These are phyloP conservation scores for Primulina eburnea DNA, from an alignment of 257 asterid species.

Conservation along the genomic window DNA sequence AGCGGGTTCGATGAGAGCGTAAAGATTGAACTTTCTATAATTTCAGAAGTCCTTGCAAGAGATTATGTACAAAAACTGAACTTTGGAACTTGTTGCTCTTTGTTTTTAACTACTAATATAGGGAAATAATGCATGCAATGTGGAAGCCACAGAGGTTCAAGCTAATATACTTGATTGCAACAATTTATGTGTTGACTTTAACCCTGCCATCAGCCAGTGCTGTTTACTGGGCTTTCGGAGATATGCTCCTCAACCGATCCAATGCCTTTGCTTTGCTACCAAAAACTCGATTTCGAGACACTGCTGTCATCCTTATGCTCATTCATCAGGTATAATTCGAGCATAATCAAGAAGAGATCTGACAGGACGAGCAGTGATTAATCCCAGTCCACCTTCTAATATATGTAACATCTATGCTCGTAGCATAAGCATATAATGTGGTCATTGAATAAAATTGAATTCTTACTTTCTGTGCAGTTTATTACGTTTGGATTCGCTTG, in stretches of 20 bases:
- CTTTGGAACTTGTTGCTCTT: neutral
- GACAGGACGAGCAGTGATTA: too few relatives aligned
- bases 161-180: slow-evolving; percentile 65
- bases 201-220: slow-evolving; percentile 88
- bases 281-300: slow-evolving; percentile 66
- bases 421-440: too few relatives aligned
- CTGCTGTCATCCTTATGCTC: slow-evolving; percentile 86
- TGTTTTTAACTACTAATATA: slow-evolving; percentile 1
- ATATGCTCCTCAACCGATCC: slow-evolving; percentile 55
- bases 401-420: too few relatives aligned
- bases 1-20: too few relatives aligned
- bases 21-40: too few relatives aligned
- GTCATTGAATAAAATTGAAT: too few relatives aligned
- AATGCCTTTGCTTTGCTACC: slow-evolving; percentile 81
- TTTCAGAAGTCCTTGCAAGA: too few relatives aligned
- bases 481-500: slow-evolving; percentile 89
- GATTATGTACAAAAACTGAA: neutral
- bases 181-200: slow-evolving; percentile 68
- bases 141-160: slow-evolving; percentile 93
- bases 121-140: slow-evolving; percentile 94
- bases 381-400: too few relatives aligned
- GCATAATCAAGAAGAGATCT: neutral
- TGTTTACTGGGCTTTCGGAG: slow-evolving; percentile 93
- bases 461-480: slow-evolving; percentile 39
- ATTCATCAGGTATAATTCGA: slow-evolving; percentile 60